A percentile compares a stretch with the other conserved stretches of the same genome.
Conservation (phyloP, 768 basidiomycete genomes). For the Trametes cingulata region DNA sequence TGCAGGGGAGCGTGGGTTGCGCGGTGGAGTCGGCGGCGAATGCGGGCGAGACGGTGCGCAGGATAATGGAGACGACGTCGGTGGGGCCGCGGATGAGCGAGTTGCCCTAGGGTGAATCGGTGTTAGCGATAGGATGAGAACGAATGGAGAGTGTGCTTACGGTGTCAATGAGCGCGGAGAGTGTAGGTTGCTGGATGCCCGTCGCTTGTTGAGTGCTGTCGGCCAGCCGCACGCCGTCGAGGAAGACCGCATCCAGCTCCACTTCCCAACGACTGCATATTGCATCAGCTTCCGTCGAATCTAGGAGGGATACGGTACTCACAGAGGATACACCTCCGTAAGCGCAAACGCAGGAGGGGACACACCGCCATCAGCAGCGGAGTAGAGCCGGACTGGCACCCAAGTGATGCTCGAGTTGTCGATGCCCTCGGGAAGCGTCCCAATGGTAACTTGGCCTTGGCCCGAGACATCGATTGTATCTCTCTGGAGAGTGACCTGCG, state of each 20-base stretch:
- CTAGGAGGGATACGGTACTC: too few species aligned
- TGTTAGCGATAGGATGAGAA: background rate
- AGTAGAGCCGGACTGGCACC: slow-evolving; percentile 63
- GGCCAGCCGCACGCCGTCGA: slow-evolving; percentile 63
- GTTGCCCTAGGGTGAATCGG: slow-evolving; percentile 53
- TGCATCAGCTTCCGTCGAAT: too few species aligned
- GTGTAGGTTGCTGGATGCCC: slow-evolving; percentile 37
- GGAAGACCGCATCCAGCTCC: slow-evolving; percentile 66
- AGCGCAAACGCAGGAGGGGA: slow-evolving; percentile 56
- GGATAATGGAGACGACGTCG: slow-evolving; percentile 58
- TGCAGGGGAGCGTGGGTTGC: slow-evolving; percentile 52
- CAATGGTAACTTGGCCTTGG: slow-evolving; percentile 66
- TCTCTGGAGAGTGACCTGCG: slow-evolving; percentile 61
- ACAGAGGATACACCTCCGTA: slow-evolving; percentile 51
- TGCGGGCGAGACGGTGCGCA: slow-evolving; percentile 39
- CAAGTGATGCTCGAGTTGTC: slow-evolving; percentile 58
- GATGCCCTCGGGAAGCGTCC: slow-evolving; percentile 58
- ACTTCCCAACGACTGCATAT: slow-evolving; percentile 61
- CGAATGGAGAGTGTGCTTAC: slow-evolving; percentile 33
- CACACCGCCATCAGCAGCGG: slow-evolving; percentile 52
- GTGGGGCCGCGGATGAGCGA: slow-evolving; percentile 74
- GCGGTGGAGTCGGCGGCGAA: slow-evolving; percentile 21
- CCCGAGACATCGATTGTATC: slow-evolving; percentile 67
- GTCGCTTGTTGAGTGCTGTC: slow-evolving; percentile 50
- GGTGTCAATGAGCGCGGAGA: slow-evolving; percentile 75